Conservation (phyloP, 2,329 filamentous ascomycete genomes). For the Penicillium brasilianum region DNA sequence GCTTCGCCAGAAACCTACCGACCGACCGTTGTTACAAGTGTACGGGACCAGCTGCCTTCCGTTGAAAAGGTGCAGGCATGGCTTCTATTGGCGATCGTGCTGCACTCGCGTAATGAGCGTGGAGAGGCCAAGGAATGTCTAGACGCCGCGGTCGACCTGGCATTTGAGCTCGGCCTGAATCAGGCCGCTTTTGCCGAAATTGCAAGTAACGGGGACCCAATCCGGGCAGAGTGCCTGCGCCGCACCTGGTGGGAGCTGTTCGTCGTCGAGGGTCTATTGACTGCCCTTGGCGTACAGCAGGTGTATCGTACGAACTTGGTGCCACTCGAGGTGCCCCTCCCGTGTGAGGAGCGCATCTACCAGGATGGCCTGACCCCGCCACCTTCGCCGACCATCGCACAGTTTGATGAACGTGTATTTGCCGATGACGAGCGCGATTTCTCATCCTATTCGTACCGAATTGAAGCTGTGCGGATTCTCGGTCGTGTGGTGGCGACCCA, state of each 20-base stretch:
- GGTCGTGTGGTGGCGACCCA: constrained; percentile 69
- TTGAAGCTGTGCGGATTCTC: constrained; percentile 79
- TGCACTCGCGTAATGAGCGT: constrained; percentile 77
- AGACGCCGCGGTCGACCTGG: constrained; percentile 69
- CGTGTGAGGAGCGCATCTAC: constrained; percentile 78
- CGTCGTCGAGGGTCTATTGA: constrained; percentile 82
- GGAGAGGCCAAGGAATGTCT: constrained; percentile 71
- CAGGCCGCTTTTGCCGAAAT: constrained; percentile 67
- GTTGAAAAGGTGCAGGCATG: constrained; percentile 77
- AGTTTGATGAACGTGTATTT: constrained; percentile 80
- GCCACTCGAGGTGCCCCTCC: constrained; percentile 70
- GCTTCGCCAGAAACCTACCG: constrained; percentile 53
- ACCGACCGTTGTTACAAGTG: constrained; percentile 37
- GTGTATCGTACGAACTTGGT: constrained; percentile 72
- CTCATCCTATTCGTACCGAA: constrained; percentile 83
- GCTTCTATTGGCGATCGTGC: constrained; percentile 74
- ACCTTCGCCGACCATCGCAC: constrained; percentile 66
- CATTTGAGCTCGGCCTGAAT: constrained; percentile 78
- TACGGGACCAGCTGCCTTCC: constrained; percentile 49
- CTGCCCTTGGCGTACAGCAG: constrained; percentile 63
- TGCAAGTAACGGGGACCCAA: constrained; percentile 66
- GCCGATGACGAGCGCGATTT: constrained; percentile 69
- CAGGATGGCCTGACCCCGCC: constrained; percentile 59
- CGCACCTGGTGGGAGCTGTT: constrained; percentile 91
- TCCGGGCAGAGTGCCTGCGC: constrained; percentile 81